A percentile compares a stretch with the other conserved stretches of the same genome.
phyloP scores from a whole-genome alignment of 495 filamentous ascomycete species.

The Penicillium paxilli region DNA sequence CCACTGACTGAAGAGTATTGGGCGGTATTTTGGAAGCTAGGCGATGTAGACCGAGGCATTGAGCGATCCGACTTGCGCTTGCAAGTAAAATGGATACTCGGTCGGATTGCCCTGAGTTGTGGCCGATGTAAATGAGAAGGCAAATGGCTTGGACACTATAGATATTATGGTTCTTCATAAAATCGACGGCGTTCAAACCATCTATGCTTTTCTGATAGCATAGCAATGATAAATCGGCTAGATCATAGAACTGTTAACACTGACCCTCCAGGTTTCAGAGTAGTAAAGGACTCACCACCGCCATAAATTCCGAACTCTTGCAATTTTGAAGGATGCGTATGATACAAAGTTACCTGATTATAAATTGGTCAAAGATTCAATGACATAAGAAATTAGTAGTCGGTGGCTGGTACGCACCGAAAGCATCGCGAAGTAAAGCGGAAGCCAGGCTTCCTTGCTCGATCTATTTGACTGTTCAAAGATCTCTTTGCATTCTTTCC shows the following conservation, averaged over 20 bases:
- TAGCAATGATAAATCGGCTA: not conserved
- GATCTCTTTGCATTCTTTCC: not conserved
- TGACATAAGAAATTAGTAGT: too few species aligned
- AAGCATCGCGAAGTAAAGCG: not conserved
- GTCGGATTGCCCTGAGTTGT: constrained; percentile 12
- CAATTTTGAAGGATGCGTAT: not conserved
- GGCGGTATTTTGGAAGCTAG: constrained; percentile 1
- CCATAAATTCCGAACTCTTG: not conserved
- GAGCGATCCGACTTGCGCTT: constrained; percentile 9
- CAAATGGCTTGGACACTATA: constrained; percentile 14
- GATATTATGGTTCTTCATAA: constrained; percentile 13
- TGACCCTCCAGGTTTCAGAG: not conserved
- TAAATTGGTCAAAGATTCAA: too few species aligned
- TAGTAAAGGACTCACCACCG: not conserved
- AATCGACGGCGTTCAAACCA: constrained; percentile 2
- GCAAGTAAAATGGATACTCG: constrained; percentile 9
- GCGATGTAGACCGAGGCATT: constrained; percentile 11
- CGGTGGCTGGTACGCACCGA: not conserved
- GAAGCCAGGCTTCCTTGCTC: not conserved
- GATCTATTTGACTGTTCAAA: not conserved
- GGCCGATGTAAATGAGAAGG: constrained; percentile 12
- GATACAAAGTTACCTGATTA: not conserved
- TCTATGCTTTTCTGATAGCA: constrained; percentile 8
- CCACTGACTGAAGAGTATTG: not conserved
- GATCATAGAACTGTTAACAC: not conserved